Conservation (phyloP, 306 rosid genomes). For the Corylus avellana region DNA sequence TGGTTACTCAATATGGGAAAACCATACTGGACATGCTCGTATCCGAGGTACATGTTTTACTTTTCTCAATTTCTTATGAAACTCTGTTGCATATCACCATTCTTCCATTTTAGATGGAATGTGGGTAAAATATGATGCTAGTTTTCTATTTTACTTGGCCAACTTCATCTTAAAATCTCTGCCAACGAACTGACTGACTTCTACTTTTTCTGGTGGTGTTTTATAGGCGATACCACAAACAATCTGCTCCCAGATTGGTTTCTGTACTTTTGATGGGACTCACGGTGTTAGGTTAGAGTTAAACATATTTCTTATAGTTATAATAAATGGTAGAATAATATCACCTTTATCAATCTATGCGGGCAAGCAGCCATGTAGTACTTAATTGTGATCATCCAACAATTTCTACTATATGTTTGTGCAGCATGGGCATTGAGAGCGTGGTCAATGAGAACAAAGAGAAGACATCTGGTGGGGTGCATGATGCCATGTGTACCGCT, state of each 20-base stretch:
- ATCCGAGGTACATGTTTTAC: constrained; percentile 21
- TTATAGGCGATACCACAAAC: constrained; percentile 34
- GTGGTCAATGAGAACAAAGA: constrained; percentile 46
- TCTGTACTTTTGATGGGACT: constrained; percentile 39
- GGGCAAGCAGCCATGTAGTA: not conserved
- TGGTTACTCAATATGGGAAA: constrained; percentile 37
- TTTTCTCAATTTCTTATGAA: not conserved
- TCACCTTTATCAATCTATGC: not conserved
- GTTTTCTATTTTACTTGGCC: not conserved
- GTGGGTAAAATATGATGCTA: not conserved
- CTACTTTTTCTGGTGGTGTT: constrained; percentile 11
- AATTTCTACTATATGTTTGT: constrained; percentile 9
- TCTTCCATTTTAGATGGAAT: not conserved
- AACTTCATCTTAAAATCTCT: not conserved
- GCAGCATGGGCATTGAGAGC: constrained; percentile 52
- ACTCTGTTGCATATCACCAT: not conserved
- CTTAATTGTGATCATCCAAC: not conserved
- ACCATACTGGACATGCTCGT: constrained; percentile 36
- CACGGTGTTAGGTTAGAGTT: constrained; percentile 33
- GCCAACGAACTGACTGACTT: not conserved
- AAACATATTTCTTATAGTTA: constrained; percentile 8
- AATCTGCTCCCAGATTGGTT: constrained; percentile 46
- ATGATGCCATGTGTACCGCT: constrained; percentile 58
- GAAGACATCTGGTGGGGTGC: constrained; percentile 34
- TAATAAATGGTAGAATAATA: not conserved